Conservation (phyloP, 2,329 filamentous ascomycete genomes). For the Stylonectria norvegica region DNA sequence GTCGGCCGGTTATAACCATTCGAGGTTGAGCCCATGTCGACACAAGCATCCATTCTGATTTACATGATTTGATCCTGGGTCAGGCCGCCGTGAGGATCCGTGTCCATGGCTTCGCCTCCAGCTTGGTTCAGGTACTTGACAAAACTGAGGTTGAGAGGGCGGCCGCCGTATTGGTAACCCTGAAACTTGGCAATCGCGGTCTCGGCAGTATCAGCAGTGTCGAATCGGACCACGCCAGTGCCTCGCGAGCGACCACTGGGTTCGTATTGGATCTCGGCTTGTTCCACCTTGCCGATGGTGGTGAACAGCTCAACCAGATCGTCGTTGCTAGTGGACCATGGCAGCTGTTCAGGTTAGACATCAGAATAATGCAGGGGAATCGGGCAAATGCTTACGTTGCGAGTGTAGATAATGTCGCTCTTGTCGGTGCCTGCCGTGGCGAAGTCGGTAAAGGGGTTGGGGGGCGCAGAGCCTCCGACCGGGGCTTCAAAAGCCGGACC, state of each 20-base stretch:
- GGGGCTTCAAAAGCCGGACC: conserved; percentile 48
- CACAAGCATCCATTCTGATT: conserved; percentile 14
- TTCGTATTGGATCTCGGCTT: conserved; percentile 99
- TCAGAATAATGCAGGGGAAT: neutral
- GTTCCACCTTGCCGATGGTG: conserved; percentile 96
- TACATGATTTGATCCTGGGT: conserved; percentile 99
- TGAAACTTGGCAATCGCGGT: conserved; percentile 97
- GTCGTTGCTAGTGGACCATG: conserved; percentile 98
- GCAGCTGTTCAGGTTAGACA: conserved; percentile 60
- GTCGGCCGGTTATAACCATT: neutral
- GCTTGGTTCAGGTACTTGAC: conserved; percentile 84
- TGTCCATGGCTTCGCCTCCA: conserved; percentile 75
- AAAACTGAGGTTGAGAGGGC: conserved; percentile 87
- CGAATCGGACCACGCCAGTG: conserved; percentile 94
- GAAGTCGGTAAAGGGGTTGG: conserved; percentile 92
- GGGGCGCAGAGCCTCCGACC: conserved; percentile 48
- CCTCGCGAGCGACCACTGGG: conserved; percentile 92
- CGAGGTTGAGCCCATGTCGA: conserved; percentile 6
- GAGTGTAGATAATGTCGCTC: conserved; percentile 84
- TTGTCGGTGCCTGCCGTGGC: conserved; percentile 84
- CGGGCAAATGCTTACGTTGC: conserved; percentile 69
- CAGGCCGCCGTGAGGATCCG: conserved; percentile 67
- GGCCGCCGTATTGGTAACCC: conserved; percentile 93
- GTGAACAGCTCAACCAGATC: conserved; percentile 95
- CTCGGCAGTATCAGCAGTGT: conserved; percentile 76